Base-by-base conservation (phyloP, 164 flowering plant species). In the Piper longum region DNA sequence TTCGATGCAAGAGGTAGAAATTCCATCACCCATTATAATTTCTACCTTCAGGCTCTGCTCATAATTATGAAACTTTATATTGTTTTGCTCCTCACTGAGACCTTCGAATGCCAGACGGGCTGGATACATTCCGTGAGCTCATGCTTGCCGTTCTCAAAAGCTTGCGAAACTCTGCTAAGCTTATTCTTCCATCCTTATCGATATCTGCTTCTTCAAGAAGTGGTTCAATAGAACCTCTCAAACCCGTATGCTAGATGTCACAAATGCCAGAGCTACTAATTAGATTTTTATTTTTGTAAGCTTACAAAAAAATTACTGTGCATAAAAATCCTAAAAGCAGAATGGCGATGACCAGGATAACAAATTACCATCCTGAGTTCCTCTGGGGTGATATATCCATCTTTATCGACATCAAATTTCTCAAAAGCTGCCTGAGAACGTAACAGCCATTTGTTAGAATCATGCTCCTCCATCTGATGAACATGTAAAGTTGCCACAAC, bases 161-260 rank as follows among this genome's bases (percentile, higher is more conserved):
- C 60, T 88, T 80, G 6, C 99, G 83, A 75, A 93, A 93, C 66
- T 93, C 99, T n/a, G 84, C 62, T 36, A 93, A 74, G 78, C 95
- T 93, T 58, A 93, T 88, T 75, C 71, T 90, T 57, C 99, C 99
- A 68, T 93, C 99, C 75, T 83, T 85, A 79, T 93, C 97, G n/a
- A 93, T 81, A 67, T 93, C 97, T 16, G 99, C 97, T 77, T 93
- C 99, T 72, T 90, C 97, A 11, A 93, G 86, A 57, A 93, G 84
- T 61, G 97, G 96, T 56, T 88, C 83, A 43, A 93, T 81, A 48
- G 97, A 93, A 39, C 98, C 96, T 80, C 66, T 86, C 66, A 93
- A 69, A 41, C 99, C 90, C 2, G 95, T 83, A 67, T 93, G 97
- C 99, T 93, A 72, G 67, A 66, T 18, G 43, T 18, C 56, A 41